A percentile compares a stretch with the other conserved stretches of the same genome.
Conservation (phyloP, 495 filamentous ascomycete genomes). For the Penicillium coprophilum region DNA sequence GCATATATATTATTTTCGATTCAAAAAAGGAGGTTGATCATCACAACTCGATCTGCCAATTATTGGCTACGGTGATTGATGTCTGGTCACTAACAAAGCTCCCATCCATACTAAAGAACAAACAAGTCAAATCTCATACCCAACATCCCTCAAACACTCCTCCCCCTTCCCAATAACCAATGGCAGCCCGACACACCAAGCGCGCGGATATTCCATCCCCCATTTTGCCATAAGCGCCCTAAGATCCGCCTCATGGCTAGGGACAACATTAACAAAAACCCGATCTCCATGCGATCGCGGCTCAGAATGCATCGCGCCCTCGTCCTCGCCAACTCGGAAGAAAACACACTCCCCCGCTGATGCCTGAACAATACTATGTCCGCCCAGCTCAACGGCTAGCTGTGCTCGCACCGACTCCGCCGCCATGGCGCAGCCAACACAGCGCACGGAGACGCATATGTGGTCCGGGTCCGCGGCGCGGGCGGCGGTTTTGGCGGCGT, state of each 20-base stretch:
- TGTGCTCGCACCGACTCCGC: slow-evolving; percentile 19
- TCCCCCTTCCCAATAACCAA: slow-evolving; percentile 11
- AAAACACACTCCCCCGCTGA: slow-evolving; percentile 23
- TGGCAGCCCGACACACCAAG: slow-evolving; percentile 28
- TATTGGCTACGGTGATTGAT: neutral
- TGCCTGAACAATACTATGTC: slow-evolving; percentile 16
- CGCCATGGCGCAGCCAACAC: slow-evolving; percentile 23
- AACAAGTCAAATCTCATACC: slow-evolving; percentile 12
- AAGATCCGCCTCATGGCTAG: slow-evolving; percentile 23
- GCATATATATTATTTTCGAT: neutral
- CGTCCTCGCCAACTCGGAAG: slow-evolving; percentile 26
- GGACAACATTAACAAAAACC: slow-evolving; percentile 31
- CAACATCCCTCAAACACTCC: slow-evolving; percentile 16
- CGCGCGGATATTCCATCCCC: slow-evolving; percentile 32
- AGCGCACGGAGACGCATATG: slow-evolving; percentile 24
- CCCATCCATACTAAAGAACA: neutral
- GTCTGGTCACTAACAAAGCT: neutral
- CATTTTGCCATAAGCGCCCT: slow-evolving; percentile 24
- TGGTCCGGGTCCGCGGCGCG: slow-evolving; percentile 16
- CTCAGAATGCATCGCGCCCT: slow-evolving; percentile 28
- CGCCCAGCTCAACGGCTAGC: slow-evolving; percentile 12
- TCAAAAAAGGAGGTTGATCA: neutral
- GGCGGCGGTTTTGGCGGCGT: slow-evolving; percentile 10
- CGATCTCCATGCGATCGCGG: slow-evolving; percentile 24
- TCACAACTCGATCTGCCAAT: neutral